phyloP scores from a whole-genome alignment of 352 stramenopile species.

The Phytopythium cucurbitacearum region DNA sequence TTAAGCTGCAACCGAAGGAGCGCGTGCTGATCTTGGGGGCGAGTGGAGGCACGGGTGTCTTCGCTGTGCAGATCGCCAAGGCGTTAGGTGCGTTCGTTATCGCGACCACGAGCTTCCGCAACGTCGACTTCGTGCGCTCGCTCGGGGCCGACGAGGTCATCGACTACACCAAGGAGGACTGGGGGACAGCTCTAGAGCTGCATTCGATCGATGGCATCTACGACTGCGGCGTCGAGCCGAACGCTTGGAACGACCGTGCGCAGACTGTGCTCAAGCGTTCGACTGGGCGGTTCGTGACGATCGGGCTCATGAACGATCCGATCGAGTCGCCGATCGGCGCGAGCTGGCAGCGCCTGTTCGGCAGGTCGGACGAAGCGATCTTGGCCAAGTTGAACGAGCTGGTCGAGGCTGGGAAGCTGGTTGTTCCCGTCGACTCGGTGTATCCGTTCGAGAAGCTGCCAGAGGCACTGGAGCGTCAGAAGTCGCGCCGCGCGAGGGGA shows the following conservation, averaged over 20 bases:
- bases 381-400: conserved; percentile 31
- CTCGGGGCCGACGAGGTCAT: conserved; percentile 43
- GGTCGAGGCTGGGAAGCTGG: conserved; percentile 26
- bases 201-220: conserved; percentile 32
- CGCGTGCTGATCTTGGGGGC: conserved; percentile 49
- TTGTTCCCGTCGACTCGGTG: conserved; percentile 24
- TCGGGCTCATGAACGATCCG: conserved; percentile 23
- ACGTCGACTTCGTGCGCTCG: conserved; percentile 37
- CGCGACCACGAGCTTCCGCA: conserved; percentile 31
- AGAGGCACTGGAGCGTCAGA: conserved; percentile 32
- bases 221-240: conserved; percentile 21
- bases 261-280: conserved; percentile 32
- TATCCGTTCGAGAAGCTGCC: conserved; percentile 33
- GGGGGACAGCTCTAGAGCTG: conserved; percentile 21
- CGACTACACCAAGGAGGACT: conserved; percentile 48
- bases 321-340: conserved; percentile 58
- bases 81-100: conserved; percentile 23
- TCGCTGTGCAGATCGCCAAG: conserved; percentile 59
- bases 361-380: conserved; percentile 9
- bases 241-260: conserved; percentile 24
- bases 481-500: conserved; percentile 37
- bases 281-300: conserved; percentile 33
- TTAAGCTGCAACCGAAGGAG: conserved; percentile 19
- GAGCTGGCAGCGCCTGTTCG: conserved; percentile 15
- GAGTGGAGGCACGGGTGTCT: conserved; percentile 51